Percentiles rank a stretch among this genome's conserved stretches.
phyloP scores from a whole-genome alignment of 1,139 yeast species.

The Pichia sp. region DNA sequence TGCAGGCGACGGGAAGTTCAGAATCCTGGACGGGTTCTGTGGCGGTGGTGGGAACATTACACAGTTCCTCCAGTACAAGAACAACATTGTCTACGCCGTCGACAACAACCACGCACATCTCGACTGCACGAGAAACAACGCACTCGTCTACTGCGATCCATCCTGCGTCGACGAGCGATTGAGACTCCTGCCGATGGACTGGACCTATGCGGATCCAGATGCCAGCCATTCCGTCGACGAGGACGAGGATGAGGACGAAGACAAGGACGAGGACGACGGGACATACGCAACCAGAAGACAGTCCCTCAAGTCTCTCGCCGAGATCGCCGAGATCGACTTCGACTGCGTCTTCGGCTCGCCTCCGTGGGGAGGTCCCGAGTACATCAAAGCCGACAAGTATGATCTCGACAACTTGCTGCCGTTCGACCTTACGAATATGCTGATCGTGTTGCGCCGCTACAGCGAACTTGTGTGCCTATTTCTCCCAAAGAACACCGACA shows the following conservation, averaged over 20 bases:
- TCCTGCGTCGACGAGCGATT: conserved; percentile 40
- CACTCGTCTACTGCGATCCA: conserved; percentile 47
- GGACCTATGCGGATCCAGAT: conserved; percentile 39
- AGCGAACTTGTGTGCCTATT: conserved; percentile 59
- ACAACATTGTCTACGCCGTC: conserved; percentile 52
- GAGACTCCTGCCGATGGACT: conserved; percentile 50
- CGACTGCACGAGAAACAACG: conserved; percentile 66
- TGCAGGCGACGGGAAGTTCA: conserved; percentile 32
- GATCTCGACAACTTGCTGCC: conserved; percentile 58
- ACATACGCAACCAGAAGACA: conserved; percentile 15
- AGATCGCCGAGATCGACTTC: conserved; percentile 32
- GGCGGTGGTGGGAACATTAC: conserved; percentile 97
- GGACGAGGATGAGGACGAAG: conserved; percentile 12
- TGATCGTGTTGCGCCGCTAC: conserved; percentile 41
- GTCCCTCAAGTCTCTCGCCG: conserved; percentile 13
- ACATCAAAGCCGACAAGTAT: conserved; percentile 44
- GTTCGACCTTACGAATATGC: conserved; percentile 43
- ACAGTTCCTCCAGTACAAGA: conserved; percentile 67
- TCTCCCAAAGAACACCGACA: conserved; percentile 65
- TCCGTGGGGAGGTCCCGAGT: conserved; percentile 95
- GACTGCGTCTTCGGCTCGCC: conserved; percentile 82
- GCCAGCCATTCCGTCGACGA: neutral
- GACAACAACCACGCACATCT: conserved; percentile 62
- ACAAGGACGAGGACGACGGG: neutral
- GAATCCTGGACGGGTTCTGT: conserved; percentile 69